A percentile compares a stretch with the other conserved stretches of the same genome.
Conservation (phyloP, 805 yeast species). For the Allodekkera sacchari region DNA sequence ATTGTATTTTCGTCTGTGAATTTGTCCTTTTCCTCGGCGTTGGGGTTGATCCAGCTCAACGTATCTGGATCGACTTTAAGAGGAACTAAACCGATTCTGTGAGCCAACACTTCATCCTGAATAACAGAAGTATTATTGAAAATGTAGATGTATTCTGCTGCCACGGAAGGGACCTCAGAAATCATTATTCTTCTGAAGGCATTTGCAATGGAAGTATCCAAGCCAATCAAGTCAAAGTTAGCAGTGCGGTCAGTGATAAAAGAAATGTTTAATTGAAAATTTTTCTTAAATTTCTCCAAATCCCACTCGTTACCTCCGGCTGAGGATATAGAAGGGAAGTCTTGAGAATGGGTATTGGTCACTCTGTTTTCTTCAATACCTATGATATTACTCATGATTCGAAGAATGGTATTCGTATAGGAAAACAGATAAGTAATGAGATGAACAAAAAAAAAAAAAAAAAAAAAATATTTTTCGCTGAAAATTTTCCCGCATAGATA, state of each 20-base stretch:
- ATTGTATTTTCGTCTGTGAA: constrained; percentile 86
- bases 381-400: constrained; percentile 68
- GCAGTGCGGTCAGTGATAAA: constrained; percentile 61
- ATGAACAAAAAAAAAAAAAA: constrained; percentile 3
- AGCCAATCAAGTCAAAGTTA: constrained; percentile 77
- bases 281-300: constrained; percentile 65
- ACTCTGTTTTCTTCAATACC: constrained; percentile 88
- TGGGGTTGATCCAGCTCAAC: constrained; percentile 71
- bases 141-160: constrained; percentile 85
- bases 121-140: constrained; percentile 94
- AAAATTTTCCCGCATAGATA: too few species aligned
- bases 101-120: constrained; percentile 95
- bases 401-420: not conserved
- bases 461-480: constrained; percentile 3
- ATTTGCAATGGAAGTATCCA: constrained; percentile 91
- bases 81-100: constrained; percentile 89
- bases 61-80: constrained; percentile 85
- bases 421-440: not conserved
- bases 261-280: constrained; percentile 58
- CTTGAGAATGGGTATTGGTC: constrained; percentile 80
- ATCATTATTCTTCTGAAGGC: constrained; percentile 97
- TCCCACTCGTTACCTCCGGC: constrained; percentile 72
- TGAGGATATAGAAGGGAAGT: constrained; percentile 77
- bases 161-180: constrained; percentile 92
- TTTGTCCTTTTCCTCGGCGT: constrained; percentile 55